Evolutionary conservation across 208 protist genomes (phyloP).

Genomic region (Sergeia podlipaevii): DNA sequence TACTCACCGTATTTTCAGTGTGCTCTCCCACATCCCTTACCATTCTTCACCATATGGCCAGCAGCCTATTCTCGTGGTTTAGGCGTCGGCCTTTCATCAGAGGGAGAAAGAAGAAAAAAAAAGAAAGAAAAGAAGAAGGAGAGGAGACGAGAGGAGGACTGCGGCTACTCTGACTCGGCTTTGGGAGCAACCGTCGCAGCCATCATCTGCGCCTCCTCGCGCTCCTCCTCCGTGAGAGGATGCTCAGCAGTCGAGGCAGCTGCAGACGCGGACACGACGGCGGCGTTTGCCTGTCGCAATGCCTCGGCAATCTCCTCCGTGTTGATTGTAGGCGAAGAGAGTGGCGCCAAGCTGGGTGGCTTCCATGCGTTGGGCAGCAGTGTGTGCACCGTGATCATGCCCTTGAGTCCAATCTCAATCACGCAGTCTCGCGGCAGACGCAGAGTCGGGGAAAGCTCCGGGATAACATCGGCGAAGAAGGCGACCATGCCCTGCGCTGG

Average conservation of each 20-base stretch:
- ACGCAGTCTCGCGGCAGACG: slow-evolving; percentile 61
- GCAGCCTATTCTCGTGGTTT: neutral
- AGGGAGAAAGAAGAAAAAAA: slow-evolving; percentile 2
- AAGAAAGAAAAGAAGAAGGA: slow-evolving; percentile 8
- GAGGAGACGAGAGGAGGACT: slow-evolving; percentile 1
- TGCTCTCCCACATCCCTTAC: too few relatives aligned
- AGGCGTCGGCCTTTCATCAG: neutral
- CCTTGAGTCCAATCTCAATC: slow-evolving; percentile 76
- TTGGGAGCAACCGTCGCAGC: neutral
- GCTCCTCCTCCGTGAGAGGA: slow-evolving; percentile 17
- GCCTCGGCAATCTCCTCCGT: too few relatives aligned
- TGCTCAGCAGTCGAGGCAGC: too few relatives aligned
- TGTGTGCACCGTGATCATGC: slow-evolving; percentile 68
- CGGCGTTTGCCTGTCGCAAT: too few relatives aligned
- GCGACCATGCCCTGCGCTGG: slow-evolving; percentile 70
- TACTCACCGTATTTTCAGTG: too few relatives aligned
- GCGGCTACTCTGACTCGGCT: neutral
- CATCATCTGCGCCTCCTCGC: slow-evolving; percentile 16
- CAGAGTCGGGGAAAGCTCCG: slow-evolving; percentile 67
- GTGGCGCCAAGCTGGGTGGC: neutral
- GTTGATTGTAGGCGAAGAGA: too few relatives aligned
- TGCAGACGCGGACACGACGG: too few relatives aligned
- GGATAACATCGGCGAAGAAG: slow-evolving; percentile 76
- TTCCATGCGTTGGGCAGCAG: slow-evolving; percentile 29
- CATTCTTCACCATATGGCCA: too few relatives aligned